Evolutionary conservation across 352 stramenopile species (phyloP), one percentile per base, ranked within the genome.

Genomic region (Phytophthora aleatoria): DNA sequence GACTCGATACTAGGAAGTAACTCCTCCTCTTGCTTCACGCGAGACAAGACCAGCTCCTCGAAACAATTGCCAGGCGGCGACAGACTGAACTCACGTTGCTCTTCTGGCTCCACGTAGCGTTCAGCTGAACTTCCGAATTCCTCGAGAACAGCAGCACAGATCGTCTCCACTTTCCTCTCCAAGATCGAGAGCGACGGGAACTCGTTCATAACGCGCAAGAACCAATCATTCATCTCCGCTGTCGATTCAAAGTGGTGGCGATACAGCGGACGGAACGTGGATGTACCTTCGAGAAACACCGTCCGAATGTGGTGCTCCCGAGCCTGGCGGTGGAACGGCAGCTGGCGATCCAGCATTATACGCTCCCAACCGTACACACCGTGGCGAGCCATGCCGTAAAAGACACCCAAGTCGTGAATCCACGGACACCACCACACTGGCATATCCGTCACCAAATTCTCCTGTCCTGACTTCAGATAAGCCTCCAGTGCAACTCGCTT

Each of bases 381-480:
- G 57, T 91, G 81, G 10, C 73, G 76, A 43, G 87, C 87, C 82
- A 96, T 93, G 28, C 84, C 88, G 47, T 88, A 88, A 16, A 96
- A 83, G 9, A 94, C 42, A 3, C 75, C 83, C 15, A 92, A 57
- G 51, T 96, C 88, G 56, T 96, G 88, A 27, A 95, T 80, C 88
- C 88, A 96, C 10, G 88, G 88, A 62, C 88, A 96, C 88, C 88
- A 96, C 88, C 88, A 96, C 30, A 94, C 82, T 3, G 88, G 88
- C 85, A 96, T 94, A 47, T 87, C 74, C 9, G 74, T 59, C 39
- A 94, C 85, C 7, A 94, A 67, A 45, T 76, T 64, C 5, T 76
- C 60, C 24, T 67, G 78, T 26, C 88, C 86, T 2, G 86, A 95
- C 0, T 83, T 75, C 30, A 96, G 62, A 28, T 81, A 70, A 49